Evolutionary conservation across 169 alveolate genomes (phyloP).

Genomic region (Plasmodium inui): DNA sequence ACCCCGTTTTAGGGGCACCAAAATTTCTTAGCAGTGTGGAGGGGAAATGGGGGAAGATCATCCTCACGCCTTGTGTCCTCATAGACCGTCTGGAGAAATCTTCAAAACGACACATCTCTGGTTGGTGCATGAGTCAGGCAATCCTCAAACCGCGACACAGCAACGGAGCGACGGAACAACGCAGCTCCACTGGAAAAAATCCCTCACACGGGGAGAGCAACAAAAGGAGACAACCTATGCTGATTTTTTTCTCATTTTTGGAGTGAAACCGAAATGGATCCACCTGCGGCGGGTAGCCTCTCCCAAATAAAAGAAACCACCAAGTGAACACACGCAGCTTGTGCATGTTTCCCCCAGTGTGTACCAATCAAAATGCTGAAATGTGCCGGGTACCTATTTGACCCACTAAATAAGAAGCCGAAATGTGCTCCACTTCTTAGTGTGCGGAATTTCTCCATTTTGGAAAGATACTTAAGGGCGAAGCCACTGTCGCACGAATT

Average conservation of each 20-base stretch:
- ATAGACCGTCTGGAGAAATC: neutral
- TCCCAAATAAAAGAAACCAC: neutral
- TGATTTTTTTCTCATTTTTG: neutral
- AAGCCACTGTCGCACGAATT: conserved; percentile 65
- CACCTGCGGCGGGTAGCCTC: neutral
- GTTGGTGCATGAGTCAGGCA: neutral
- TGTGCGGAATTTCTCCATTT: conserved; percentile 36
- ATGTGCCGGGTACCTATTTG: neutral
- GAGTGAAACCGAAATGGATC: neutral
- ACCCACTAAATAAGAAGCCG: neutral
- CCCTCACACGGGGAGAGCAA: neutral
- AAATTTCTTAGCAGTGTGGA: neutral
- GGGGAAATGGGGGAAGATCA: neutral
- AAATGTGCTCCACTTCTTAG: neutral
- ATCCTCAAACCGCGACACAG: neutral
- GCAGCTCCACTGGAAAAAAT: neutral
- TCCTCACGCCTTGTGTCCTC: neutral
- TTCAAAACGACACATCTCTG: neutral
- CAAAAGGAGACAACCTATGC: neutral
- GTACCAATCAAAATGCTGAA: neutral
- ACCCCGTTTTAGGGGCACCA: neutral
- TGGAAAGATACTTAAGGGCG: conserved; percentile 74
- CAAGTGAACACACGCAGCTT: neutral
- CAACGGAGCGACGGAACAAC: too few species aligned
- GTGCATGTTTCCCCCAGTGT: neutral